A percentile compares a stretch with the other conserved stretches of the same genome.
These are phyloP conservation scores for Ballota nigra DNA, from an alignment of 257 asterid genomes.

Conservation along the genomic window DNA sequence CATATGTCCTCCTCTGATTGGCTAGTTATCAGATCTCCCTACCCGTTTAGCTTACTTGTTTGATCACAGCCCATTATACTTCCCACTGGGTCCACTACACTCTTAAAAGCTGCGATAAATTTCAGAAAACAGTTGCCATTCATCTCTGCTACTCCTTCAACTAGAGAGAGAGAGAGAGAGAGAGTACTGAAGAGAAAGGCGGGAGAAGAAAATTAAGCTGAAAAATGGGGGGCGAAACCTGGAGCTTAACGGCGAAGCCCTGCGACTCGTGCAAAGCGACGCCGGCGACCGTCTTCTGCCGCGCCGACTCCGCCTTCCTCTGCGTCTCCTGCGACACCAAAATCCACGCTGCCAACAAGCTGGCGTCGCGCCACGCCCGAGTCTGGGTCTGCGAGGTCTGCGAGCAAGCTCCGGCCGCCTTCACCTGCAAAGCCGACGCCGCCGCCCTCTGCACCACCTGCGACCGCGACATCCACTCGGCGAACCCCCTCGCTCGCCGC, in stretches of 20 bases:
- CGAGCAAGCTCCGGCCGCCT: slow-evolving; percentile 80
- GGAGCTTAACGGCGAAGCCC: slow-evolving; percentile 61
- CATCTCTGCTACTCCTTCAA: background rate
- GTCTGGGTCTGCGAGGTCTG: slow-evolving; percentile 86
- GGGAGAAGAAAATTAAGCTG: background rate
- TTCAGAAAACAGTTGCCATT: slow-evolving; percentile 12
- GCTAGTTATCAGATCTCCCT: slow-evolving; percentile 31
- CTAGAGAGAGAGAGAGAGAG: background rate
- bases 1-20: slow-evolving; percentile 36
- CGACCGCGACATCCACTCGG: slow-evolving; percentile 91
- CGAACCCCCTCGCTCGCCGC: slow-evolving; percentile 77
- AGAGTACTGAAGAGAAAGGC: background rate
- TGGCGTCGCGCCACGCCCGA: slow-evolving; percentile 76
- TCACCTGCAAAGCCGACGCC: slow-evolving; percentile 88
- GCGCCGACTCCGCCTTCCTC: slow-evolving; percentile 74
- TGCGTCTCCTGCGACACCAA: slow-evolving; percentile 65
- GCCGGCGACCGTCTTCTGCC: slow-evolving; percentile 65
- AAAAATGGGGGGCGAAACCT: slow-evolving; percentile 53
- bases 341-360: slow-evolving; percentile 76
- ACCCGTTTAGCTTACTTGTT: slow-evolving; percentile 22
- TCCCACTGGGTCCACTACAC: slow-evolving; percentile 2
- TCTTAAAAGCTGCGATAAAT: background rate
- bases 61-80: background rate
- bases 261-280: slow-evolving; percentile 73
- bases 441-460: slow-evolving; percentile 78